Evolutionary conservation across 371 early-diverging fungal genomes (phyloP), one percentile per base, ranked within the genome.

Genomic region (Dinochytrium kinnereticum): DNA sequence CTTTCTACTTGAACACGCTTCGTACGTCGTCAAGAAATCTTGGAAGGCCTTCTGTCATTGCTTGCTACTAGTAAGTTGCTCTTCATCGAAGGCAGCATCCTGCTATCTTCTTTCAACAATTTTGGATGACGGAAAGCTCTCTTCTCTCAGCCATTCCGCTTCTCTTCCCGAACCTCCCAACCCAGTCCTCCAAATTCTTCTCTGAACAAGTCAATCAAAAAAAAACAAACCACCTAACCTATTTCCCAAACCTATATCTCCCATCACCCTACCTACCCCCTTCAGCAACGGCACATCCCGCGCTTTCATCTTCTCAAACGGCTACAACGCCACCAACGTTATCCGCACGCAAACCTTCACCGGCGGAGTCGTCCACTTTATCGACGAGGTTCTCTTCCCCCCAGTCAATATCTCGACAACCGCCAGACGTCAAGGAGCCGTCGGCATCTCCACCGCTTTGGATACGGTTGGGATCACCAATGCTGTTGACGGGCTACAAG

Each of bases 351-450:
- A n/a, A n/a, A n/a, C n/a, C n/a, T n/a, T n/a, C n/a, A n/a, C n/a
- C n/a, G n/a, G n/a, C n/a, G n/a, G n/a, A n/a, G 10, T 67, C 44
- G 44, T 76, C 39, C 76, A 76, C 64, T 74, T 73, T 21, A 59
- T 77, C 28, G 77, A 77, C 59, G 28, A 19, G 5, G 68, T 61
- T 24, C 59, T 73, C n/a, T 38, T 50, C 30, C 74, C 72, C 1
- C 71, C 75, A 26, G 38, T 51, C 50, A 53, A 39, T 21, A 33
- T 69, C 40, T 50, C 59, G 5, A 37, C 39, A 10, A 59, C 59
- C 51, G 72, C 76, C 28, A 37, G 51, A 2, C 10, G 17, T 26
- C 44, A 55, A 19, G 53, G 39, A 38, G 53, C 73, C 49, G 31
- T 57, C 13, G 44, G 59, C 53, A 73, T 76, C 66, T 36, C 74